A percentile compares a stretch with the other conserved stretches of the same genome.
Evolutionary conservation across 1,139 yeast genomes (phyloP).

Genomic region (Hansenula anomala): DNA sequence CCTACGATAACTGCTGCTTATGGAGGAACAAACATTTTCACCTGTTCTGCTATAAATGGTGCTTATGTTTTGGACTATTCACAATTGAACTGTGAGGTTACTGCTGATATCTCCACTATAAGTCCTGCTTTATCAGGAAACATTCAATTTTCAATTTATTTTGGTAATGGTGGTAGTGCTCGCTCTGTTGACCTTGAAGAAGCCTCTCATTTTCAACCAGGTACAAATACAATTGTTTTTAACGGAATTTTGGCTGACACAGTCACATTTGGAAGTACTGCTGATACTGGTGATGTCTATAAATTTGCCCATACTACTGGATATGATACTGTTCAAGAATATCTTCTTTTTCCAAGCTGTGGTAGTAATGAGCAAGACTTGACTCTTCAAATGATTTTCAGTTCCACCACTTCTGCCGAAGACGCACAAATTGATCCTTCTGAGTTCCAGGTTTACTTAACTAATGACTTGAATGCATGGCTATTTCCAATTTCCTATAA

Average conservation of each 20-base stretch:
- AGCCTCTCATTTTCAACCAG: conserved; percentile 21
- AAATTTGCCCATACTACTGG: conserved; percentile 22
- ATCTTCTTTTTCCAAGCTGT: conserved; percentile 23
- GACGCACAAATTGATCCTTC: conserved; percentile 21
- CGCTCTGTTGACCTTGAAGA: conserved; percentile 20
- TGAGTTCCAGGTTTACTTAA: conserved; percentile 18
- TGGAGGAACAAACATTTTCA: conserved; percentile 22
- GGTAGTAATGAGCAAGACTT: conserved; percentile 18
- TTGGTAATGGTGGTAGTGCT: conserved; percentile 24
- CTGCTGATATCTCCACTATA: conserved; percentile 13
- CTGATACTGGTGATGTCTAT: conserved; percentile 15
- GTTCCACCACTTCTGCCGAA: conserved; percentile 10
- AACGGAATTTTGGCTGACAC: background rate
- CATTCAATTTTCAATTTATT: conserved; percentile 19
- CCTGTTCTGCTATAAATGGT: conserved; percentile 24
- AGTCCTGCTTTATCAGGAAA: conserved; percentile 16
- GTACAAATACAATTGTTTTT: conserved; percentile 11
- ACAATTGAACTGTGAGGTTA: conserved; percentile 20
- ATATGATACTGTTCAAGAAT: conserved; percentile 20
- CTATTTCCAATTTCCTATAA: conserved; percentile 19
- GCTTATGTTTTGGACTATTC: conserved; percentile 21
- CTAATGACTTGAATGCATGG: conserved; percentile 25
- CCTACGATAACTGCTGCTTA: conserved; percentile 9
- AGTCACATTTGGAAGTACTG: conserved; percentile 7
- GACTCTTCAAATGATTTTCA: too few relatives aligned